Evolutionary conservation across 176 grass and related monocot species (phyloP).

Genomic region (Calamus simplicifolius): DNA sequence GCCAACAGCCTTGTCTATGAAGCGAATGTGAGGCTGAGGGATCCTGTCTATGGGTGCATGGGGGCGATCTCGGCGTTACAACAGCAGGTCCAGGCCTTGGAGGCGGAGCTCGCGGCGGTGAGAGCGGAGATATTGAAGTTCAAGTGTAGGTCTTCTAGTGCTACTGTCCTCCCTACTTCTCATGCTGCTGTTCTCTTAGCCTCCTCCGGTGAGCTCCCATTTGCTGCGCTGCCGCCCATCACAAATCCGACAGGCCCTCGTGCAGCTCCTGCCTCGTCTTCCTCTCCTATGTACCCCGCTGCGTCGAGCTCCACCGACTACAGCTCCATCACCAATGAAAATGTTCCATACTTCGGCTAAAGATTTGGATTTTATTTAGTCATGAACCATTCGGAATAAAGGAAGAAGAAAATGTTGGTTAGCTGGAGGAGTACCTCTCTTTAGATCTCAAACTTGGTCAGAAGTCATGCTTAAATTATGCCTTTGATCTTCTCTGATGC

Average conservation of each 20-base stretch:
- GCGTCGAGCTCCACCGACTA: constrained; percentile 83
- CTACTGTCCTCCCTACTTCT: constrained; percentile 36
- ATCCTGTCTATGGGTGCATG: constrained; percentile 92
- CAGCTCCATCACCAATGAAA: constrained; percentile 83
- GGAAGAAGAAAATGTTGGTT: no score
- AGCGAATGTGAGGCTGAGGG: constrained; percentile 68
- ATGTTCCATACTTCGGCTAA: constrained; percentile 72
- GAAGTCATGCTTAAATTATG: no score
- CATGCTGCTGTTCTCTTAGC: constrained; percentile 42
- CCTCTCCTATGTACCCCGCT: constrained; percentile 60
- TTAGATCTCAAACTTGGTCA: no score
- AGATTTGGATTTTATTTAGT: background rate
- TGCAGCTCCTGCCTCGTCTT: constrained; percentile 39
- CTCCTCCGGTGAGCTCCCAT: constrained; percentile 16
- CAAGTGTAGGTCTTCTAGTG: constrained; percentile 33
- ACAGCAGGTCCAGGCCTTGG: constrained; percentile 80
- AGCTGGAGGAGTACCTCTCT: no score
- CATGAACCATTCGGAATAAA: no score
- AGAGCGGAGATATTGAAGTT: constrained; percentile 58
- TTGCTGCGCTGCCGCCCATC: background rate
- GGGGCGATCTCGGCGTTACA: constrained; percentile 74
- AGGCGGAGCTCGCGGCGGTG: constrained; percentile 61
- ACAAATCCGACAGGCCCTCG: constrained; percentile 1
- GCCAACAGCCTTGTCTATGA: constrained; percentile 94
- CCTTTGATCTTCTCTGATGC: no score